These are phyloP conservation scores for Botrytis tulipae DNA, from an alignment of 2,329 filamentous ascomycete species.

Conservation along the genomic window DNA sequence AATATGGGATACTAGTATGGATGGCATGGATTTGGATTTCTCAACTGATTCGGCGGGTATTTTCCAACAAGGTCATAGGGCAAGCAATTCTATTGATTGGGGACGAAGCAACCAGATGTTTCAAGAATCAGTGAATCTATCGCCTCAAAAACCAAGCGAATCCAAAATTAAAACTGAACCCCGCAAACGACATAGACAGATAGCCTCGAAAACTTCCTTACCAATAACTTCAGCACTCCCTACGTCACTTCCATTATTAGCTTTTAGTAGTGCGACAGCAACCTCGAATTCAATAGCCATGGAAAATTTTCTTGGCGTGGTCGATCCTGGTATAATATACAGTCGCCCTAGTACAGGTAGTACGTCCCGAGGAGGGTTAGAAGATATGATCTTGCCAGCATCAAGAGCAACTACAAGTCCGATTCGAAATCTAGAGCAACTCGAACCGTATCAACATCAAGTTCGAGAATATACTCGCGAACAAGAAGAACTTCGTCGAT, in stretches of 20 bases:
- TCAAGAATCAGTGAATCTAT: constrained; percentile 44
- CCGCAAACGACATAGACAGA: constrained; percentile 45
- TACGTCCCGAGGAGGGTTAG: constrained; percentile 28
- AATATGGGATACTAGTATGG: constrained; percentile 57
- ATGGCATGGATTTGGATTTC: constrained; percentile 60
- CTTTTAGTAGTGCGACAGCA: constrained; percentile 42
- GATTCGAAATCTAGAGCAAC: constrained; percentile 27
- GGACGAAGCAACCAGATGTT: constrained; percentile 54
- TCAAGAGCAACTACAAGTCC: constrained; percentile 34
- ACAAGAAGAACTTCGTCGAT: constrained; percentile 35
- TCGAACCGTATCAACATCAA: constrained; percentile 39
- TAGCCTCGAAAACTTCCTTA: constrained; percentile 45
- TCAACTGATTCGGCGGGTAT: constrained; percentile 40
- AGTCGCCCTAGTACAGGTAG: constrained; percentile 41
- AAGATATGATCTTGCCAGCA: constrained; percentile 32
- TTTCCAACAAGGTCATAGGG: constrained; percentile 43
- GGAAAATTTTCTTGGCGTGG: constrained; percentile 47
- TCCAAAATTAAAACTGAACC: constrained; percentile 26
- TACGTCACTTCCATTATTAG: constrained; percentile 44
- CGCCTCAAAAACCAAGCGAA: constrained; percentile 22
- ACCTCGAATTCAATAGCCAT: constrained; percentile 53
- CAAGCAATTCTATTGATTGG: constrained; percentile 57
- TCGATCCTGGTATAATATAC: constrained; percentile 60
- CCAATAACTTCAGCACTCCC: constrained; percentile 39
- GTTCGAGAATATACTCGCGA: constrained; percentile 36